These are phyloP conservation scores for Punica granatum DNA, from an alignment of 345 rosid species.

Conservation along the genomic window DNA sequence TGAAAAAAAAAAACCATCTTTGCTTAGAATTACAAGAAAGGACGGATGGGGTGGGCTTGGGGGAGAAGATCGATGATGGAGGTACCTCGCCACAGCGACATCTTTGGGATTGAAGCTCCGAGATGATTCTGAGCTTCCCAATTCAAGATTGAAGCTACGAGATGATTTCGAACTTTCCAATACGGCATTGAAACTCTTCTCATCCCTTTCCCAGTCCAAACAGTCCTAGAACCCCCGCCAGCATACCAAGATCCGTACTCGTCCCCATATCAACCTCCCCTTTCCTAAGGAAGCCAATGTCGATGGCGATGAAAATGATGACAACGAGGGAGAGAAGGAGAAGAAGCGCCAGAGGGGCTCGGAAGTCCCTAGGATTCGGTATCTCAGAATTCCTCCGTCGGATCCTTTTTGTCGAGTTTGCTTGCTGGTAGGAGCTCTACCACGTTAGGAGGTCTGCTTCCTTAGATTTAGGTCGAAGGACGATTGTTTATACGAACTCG, in stretches of 20 bases:
- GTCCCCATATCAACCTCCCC: slow-evolving; percentile 40
- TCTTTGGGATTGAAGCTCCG: too few relatives aligned
- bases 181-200: too few relatives aligned
- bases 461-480: slow-evolving; percentile 57
- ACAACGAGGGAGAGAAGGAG: slow-evolving; percentile 40
- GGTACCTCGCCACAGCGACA: too few relatives aligned
- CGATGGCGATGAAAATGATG: slow-evolving; percentile 38
- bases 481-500: slow-evolving; percentile 42
- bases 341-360: slow-evolving; percentile 34
- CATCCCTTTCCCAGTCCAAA: slow-evolving; percentile 17
- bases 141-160: slow-evolving; percentile 3
- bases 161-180: too few relatives aligned
- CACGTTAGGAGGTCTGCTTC: slow-evolving; percentile 51
- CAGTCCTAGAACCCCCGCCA: slow-evolving; percentile 28
- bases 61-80: too few relatives aligned
- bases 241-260: slow-evolving; percentile 36
- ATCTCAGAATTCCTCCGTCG: slow-evolving; percentile 37
- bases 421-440: slow-evolving; percentile 69
- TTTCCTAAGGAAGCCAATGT: slow-evolving; percentile 20
- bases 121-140: not conserved
- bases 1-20: too few relatives aligned
- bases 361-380: too few relatives aligned
- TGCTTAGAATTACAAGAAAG: too few relatives aligned
- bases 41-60: too few relatives aligned
- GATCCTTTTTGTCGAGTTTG: slow-evolving; percentile 62